Conservation (phyloP, 371 early-diverging fungal genomes). For the Rhizomucor pusillus region DNA sequence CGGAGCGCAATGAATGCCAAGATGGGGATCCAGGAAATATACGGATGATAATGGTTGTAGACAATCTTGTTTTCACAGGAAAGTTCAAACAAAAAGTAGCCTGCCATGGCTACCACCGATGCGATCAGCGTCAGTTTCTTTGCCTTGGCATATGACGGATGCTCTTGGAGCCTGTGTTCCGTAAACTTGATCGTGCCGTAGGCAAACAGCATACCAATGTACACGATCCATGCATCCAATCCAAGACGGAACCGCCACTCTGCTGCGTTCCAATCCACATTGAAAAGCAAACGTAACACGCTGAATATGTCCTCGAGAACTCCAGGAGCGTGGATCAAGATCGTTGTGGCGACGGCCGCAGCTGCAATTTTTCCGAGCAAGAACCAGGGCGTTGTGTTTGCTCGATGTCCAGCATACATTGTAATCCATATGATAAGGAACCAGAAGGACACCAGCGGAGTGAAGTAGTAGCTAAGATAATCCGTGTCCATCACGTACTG, state of each 20-base stretch:
- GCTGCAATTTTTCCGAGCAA: conserved; percentile 51
- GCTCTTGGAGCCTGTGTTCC: conserved; percentile 37
- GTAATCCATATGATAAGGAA: conserved; percentile 66
- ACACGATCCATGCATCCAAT: conserved; percentile 62
- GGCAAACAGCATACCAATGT: conserved; percentile 59
- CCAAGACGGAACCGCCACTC: conserved; percentile 69
- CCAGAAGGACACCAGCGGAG: conserved; percentile 78
- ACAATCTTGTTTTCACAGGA: conserved; percentile 42
- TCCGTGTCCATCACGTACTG: conserved; percentile 67
- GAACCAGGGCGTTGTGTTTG: conserved; percentile 43
- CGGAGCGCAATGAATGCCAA: conserved; percentile 66
- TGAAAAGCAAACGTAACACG: conserved; percentile 33
- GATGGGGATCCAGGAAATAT: conserved; percentile 61
- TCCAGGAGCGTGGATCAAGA: conserved; percentile 40
- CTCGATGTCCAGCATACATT: conserved; percentile 52
- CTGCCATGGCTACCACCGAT: conserved; percentile 34
- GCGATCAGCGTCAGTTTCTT: conserved; percentile 23
- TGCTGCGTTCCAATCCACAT: conserved; percentile 52
- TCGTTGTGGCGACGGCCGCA: conserved; percentile 32
- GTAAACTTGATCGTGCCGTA: conserved; percentile 42
- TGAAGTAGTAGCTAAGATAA: conserved; percentile 76
- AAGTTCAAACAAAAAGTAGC: conserved; percentile 54
- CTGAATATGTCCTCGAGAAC: conserved; percentile 44
- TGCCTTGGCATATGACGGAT: conserved; percentile 35
- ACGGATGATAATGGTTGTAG: conserved; percentile 64